Conservation (phyloP, 768 basidiomycete genomes). For the Leucocoprinus leucothites region DNA sequence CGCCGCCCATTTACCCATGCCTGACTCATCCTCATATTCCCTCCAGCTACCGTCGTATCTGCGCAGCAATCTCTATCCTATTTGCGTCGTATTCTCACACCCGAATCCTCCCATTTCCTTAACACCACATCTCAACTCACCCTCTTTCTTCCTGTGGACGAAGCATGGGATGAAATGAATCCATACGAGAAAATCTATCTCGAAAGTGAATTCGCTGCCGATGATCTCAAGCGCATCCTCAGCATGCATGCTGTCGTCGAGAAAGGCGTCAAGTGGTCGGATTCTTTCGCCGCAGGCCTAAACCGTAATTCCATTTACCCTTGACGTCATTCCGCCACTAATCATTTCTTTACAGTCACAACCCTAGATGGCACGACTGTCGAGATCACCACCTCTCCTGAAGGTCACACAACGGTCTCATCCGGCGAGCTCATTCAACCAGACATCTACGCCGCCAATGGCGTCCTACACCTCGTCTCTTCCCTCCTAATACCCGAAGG, state of each 20-base stretch:
- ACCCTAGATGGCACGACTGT: conserved; percentile 67
- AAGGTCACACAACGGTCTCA: conserved; percentile 52
- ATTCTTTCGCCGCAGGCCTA: conserved; percentile 48
- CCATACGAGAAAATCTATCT: conserved; percentile 82
- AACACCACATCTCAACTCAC: conserved; percentile 74
- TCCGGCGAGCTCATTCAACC: conserved; percentile 61
- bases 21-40: conserved; percentile 6
- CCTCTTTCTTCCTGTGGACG: conserved; percentile 82
- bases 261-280: conserved; percentile 62
- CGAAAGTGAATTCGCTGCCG: conserved; percentile 80
- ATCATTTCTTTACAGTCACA: conserved; percentile 46
- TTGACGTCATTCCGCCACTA: conserved; percentile 6
- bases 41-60: conserved; percentile 57
- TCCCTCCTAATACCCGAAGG: conserved; percentile 76
- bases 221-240: conserved; percentile 76
- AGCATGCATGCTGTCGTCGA: conserved; percentile 71
- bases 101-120: conserved; percentile 53
- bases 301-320: conserved; percentile 44
- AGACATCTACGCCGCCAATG: conserved; percentile 92
- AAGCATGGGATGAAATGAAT: conserved; percentile 79
- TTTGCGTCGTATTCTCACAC: conserved; percentile 68
- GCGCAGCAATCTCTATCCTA: conserved; percentile 64
- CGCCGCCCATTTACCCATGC: conserved; percentile 20
- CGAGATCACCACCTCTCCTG: conserved; percentile 50
- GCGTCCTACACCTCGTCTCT: conserved; percentile 88